These are phyloP conservation scores for Schizosaccharomyces octosporus DNA, from an alignment of 805 yeast species.

Conservation along the genomic window DNA sequence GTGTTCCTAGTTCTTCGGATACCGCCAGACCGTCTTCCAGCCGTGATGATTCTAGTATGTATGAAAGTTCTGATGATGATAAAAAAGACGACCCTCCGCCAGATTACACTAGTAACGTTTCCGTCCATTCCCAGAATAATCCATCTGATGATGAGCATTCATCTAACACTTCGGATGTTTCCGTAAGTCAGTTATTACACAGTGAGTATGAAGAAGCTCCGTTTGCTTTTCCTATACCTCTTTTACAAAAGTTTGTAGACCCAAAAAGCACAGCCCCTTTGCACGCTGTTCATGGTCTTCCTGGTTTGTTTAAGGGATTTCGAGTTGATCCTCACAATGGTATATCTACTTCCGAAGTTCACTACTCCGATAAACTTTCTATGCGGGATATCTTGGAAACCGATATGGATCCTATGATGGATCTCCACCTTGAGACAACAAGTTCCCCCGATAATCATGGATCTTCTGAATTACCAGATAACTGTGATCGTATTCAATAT, in stretches of 20 bases:
- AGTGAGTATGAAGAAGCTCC: neutral
- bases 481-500: slow-evolving; percentile 16
- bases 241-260: neutral
- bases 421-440: neutral
- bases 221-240: neutral
- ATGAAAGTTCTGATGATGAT: too few species aligned
- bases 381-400: neutral
- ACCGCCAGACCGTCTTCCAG: too few species aligned
- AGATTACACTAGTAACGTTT: too few species aligned
- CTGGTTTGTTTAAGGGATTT: neutral
- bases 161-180: too few species aligned
- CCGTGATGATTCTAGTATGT: too few species aligned
- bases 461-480: neutral
- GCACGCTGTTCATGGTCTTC: neutral
- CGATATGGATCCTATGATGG: neutral
- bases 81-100: too few species aligned
- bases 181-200: neutral
- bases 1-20: too few species aligned
- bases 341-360: neutral
- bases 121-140: too few species aligned
- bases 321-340: neutral
- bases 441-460: neutral
- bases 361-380: neutral
- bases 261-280: neutral
- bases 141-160: too few species aligned